phyloP scores from a whole-genome alignment of 176 grass and related monocot species.

The Musa acuminata region DNA sequence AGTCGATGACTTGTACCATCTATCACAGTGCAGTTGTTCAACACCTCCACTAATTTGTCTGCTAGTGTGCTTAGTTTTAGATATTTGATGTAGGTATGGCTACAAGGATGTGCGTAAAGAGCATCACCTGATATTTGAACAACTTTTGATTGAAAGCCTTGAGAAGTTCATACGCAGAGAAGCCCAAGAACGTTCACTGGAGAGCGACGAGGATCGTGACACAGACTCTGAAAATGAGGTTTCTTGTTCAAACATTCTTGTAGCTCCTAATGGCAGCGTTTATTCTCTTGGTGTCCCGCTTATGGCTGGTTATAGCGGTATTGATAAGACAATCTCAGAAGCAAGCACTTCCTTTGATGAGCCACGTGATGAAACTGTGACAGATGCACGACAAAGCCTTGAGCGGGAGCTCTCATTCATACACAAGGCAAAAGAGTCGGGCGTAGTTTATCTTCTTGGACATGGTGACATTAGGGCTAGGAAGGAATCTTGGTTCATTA shows the following conservation, averaged over 20 bases:
- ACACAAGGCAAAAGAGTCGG: slow-evolving; percentile 68
- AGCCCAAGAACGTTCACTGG: slow-evolving; percentile 83
- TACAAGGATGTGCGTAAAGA: slow-evolving; percentile 98
- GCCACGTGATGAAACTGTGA: slow-evolving; percentile 17
- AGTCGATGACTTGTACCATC: neutral
- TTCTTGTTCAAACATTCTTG: slow-evolving; percentile 45
- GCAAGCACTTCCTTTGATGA: slow-evolving; percentile 48
- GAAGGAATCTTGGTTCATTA: slow-evolving; percentile 88
- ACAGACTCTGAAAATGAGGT: slow-evolving; percentile 52
- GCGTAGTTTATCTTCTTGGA: slow-evolving; percentile 81
- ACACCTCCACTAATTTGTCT: neutral
- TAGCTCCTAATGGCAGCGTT: slow-evolving; percentile 58
- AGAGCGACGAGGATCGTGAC: slow-evolving; percentile 61
- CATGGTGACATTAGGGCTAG: slow-evolving; percentile 79
- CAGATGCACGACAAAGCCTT: slow-evolving; percentile 46
- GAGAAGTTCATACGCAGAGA: slow-evolving; percentile 87
- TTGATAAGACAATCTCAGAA: slow-evolving; percentile 32
- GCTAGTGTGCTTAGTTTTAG: neutral
- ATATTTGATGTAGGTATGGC: slow-evolving; percentile 60
- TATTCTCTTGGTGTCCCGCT: slow-evolving; percentile 63
- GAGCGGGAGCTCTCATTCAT: slow-evolving; percentile 76
- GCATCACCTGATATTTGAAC: slow-evolving; percentile 63
- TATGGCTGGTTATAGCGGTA: slow-evolving; percentile 23
- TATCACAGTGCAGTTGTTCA: too few relatives aligned
- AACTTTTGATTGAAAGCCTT: slow-evolving; percentile 80